phyloP scores from a whole-genome alignment of 208 protist genomes.

The Vickermania spadyakhi region DNA sequence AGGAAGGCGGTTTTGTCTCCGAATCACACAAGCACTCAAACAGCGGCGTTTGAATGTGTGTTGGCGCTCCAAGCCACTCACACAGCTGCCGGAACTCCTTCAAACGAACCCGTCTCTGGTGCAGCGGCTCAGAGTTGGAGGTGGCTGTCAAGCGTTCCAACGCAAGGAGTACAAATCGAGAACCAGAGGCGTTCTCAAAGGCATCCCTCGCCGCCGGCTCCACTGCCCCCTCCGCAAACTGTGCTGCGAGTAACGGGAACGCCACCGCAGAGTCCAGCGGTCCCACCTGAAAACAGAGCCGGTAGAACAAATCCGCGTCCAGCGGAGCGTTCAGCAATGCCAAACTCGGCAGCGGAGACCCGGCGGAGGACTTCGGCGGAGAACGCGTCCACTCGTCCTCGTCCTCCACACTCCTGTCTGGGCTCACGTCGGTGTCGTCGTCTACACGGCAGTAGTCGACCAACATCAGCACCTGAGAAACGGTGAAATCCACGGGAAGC shows the following conservation, averaged over 20 bases:
- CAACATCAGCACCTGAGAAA: slow-evolving; percentile 40
- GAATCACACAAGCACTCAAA: background rate
- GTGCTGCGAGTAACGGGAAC: slow-evolving; percentile 52
- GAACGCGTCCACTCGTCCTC: too few relatives aligned
- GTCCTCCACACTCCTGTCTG: background rate
- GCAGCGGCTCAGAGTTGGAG: background rate
- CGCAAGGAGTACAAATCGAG: slow-evolving; percentile 19
- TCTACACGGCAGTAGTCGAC: slow-evolving; percentile 13
- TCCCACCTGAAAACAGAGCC: background rate
- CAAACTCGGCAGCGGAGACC: slow-evolving; percentile 1
- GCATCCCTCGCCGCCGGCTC: slow-evolving; percentile 13
- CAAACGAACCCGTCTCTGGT: slow-evolving; percentile 10
- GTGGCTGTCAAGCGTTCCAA: slow-evolving; percentile 7
- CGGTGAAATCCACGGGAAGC: slow-evolving; percentile 21
- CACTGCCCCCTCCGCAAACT: slow-evolving; percentile 46
- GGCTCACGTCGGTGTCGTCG: background rate
- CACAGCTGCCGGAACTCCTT: slow-evolving; percentile 52
- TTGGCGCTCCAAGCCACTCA: slow-evolving; percentile 14
- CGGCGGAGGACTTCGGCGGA: background rate
- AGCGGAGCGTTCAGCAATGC: slow-evolving; percentile 49
- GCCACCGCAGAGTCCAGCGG: slow-evolving; percentile 24
- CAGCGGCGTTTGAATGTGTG: background rate
- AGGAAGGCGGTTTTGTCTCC: too few relatives aligned
- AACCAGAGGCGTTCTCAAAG: background rate
- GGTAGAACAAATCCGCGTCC: slow-evolving; percentile 24